Evolutionary conservation across 78 protist species (phyloP).

Genomic region (Dictyostelium capitatum): DNA sequence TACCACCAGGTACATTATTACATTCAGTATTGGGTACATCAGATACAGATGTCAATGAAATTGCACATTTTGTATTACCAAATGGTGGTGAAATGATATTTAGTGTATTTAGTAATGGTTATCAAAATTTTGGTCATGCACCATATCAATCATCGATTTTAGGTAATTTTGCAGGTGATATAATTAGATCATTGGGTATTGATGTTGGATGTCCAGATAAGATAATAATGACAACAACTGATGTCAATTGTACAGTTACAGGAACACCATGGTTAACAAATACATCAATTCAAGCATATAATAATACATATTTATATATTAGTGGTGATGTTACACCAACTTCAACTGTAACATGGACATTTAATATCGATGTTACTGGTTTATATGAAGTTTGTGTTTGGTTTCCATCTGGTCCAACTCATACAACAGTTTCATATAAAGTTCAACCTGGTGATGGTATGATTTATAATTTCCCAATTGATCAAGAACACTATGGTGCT

Average conservation of each 20-base stretch:
- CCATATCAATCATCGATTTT: conserved; percentile 76
- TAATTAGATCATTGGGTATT: conserved; percentile 5
- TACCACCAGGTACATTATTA: conserved; percentile 59
- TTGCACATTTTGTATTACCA: conserved; percentile 66
- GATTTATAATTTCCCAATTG: not conserved
- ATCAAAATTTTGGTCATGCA: conserved; percentile 51
- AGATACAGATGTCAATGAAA: conserved; percentile 42
- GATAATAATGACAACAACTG: conserved; percentile 26
- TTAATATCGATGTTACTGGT: conserved; percentile 39
- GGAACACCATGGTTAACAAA: conserved; percentile 40
- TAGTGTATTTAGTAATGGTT: conserved; percentile 48
- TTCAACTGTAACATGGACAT: not conserved
- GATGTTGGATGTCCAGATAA: conserved; percentile 31
- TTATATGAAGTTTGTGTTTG: conserved; percentile 72
- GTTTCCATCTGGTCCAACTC: conserved; percentile 47
- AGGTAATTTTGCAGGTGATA: conserved; percentile 40
- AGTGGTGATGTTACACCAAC: conserved; percentile 11
- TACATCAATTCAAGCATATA: conserved; percentile 33
- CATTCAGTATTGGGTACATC: conserved; percentile 61
- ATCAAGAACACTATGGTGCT: conserved; percentile 75
- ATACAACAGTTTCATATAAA: conserved; percentile 2
- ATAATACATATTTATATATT: conserved; percentile 19
- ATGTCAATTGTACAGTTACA: not conserved
- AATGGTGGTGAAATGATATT: conserved; percentile 65
- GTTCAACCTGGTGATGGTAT: conserved; percentile 1